phyloP scores from a whole-genome alignment of 2,329 filamentous ascomycete genomes.

The Daldinia sp. region DNA sequence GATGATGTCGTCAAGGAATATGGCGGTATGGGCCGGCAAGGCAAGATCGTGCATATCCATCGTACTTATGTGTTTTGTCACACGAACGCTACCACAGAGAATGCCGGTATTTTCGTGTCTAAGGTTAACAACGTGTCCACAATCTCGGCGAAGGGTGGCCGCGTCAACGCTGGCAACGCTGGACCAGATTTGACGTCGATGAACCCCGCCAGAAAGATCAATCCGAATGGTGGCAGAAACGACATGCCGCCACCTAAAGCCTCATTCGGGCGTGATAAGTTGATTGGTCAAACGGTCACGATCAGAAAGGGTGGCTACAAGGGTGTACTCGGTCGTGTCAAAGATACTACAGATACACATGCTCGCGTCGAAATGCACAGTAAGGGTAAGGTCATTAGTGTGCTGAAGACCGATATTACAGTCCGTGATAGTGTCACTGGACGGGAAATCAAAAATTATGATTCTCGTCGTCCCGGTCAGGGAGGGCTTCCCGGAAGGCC shows the following conservation, averaged over 20 bases:
- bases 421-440: constrained; percentile 88
- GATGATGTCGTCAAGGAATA: constrained; percentile 94
- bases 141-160: constrained; percentile 91
- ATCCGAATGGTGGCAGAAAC: constrained; percentile 63
- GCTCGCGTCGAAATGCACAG: constrained; percentile 93
- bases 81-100: constrained; percentile 83
- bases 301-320: constrained; percentile 90
- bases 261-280: constrained; percentile 79
- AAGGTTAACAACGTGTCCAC: constrained; percentile 87
- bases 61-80: constrained; percentile 92
- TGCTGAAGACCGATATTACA: constrained; percentile 81
- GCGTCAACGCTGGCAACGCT: constrained; percentile 66
- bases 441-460: constrained; percentile 75
- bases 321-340: constrained; percentile 92
- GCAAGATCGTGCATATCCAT: constrained; percentile 92
- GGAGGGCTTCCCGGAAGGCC: constrained; percentile 53
- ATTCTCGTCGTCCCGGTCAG: constrained; percentile 53
- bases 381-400: constrained; percentile 88
- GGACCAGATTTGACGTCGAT: constrained; percentile 86
- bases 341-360: constrained; percentile 86
- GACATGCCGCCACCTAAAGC: constrained; percentile 73
- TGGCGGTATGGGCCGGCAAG: constrained; percentile 83
- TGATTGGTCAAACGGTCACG: constrained; percentile 90
- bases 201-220: constrained; percentile 87
- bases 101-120: constrained; percentile 88